Base-by-base conservation (phyloP, 2,329 filamentous ascomycete genomes). In the Clathrospora elynae region DNA sequence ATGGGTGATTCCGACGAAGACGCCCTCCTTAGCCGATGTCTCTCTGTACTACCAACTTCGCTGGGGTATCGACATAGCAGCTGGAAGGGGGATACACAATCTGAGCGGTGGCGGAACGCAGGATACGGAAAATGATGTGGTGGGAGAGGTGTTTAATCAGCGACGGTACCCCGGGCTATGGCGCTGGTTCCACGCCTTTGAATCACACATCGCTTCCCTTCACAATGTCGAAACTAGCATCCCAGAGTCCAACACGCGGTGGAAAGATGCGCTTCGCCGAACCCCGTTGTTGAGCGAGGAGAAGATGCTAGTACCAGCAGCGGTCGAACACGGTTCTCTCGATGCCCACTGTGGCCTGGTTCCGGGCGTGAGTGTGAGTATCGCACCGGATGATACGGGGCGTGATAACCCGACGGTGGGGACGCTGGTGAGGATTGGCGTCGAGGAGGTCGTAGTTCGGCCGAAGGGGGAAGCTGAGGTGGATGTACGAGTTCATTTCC, bases 341-440 rank as follows among this genome's bases (percentile, higher is more conserved):
- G 65, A 70, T 48, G 32, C 32, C 10, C 53, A 61, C 43, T 55
- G 49, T 19, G 68, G 71, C 0, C 41, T 73, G 18, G 42, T 40
- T 8, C 50, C 54, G 11, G 71, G 70, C 0, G 58, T 40, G 2
- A 6, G 53, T 16, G 67, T 73, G 1, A 62, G 53, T 17, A 57
- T 74, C 1, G 62, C 57, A 16, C 72, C 72, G 1, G 71, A 73
- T 56, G 71, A 74, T 52, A 73, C 68, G 13, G 71, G 72, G 0
- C 59, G 63, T 26, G 63, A 55, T 30, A 61, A 71, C 56, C 70
- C 71, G 4, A 72, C 69, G 1, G 35, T 68, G 10, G 71, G 71
- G 0, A 62, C 35, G 4, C 34, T 73, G 41, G 49, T 73, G 0
- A 57, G 56, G n/a, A 45, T 70, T 22, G 69, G 71, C 4, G 67